Evolutionary conservation across 2,329 filamentous ascomycete species (phyloP).

Genomic region (Colletotrichum incanum): DNA sequence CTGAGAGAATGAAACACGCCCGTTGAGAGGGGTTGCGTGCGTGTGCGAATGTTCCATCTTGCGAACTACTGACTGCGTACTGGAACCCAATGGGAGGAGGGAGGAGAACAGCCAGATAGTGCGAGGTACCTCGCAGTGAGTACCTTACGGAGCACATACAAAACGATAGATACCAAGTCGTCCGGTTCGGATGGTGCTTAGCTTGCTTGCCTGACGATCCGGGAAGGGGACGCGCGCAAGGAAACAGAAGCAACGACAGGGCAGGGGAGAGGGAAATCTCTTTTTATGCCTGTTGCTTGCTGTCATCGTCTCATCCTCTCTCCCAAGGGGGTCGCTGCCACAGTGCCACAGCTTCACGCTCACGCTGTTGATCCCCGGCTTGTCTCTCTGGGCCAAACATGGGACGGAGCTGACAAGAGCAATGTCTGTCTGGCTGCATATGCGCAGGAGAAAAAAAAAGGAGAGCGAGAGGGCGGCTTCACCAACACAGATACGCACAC

Average conservation of each 20-base stretch:
- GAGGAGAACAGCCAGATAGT: background rate
- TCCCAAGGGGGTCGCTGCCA: background rate
- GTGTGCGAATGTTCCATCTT: background rate
- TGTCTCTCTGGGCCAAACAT: conserved; percentile 20
- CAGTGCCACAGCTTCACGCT: background rate
- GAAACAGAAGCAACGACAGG: background rate
- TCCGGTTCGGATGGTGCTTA: background rate
- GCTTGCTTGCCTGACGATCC: background rate
- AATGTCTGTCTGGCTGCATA: conserved; percentile 27
- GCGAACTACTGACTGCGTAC: background rate
- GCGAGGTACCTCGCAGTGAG: background rate
- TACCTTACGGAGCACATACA: background rate
- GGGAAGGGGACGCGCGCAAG: background rate
- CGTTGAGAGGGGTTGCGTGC: conserved; percentile 6
- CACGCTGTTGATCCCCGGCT: background rate
- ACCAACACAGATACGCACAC: conserved; percentile 1
- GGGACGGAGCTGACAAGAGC: conserved; percentile 23
- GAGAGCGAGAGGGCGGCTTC: background rate
- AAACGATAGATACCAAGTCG: background rate
- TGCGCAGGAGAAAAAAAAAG: background rate
- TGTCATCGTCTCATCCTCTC: background rate
- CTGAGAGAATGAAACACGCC: conserved; percentile 19
- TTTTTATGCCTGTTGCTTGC: conserved; percentile 5
- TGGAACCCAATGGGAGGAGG: conserved; percentile 1
- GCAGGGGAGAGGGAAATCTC: conserved; percentile 3